A percentile compares a stretch with the other conserved stretches of the same genome.
phyloP scores from a whole-genome alignment of 352 stramenopile species.

The Thraustochytrium sp. region DNA sequence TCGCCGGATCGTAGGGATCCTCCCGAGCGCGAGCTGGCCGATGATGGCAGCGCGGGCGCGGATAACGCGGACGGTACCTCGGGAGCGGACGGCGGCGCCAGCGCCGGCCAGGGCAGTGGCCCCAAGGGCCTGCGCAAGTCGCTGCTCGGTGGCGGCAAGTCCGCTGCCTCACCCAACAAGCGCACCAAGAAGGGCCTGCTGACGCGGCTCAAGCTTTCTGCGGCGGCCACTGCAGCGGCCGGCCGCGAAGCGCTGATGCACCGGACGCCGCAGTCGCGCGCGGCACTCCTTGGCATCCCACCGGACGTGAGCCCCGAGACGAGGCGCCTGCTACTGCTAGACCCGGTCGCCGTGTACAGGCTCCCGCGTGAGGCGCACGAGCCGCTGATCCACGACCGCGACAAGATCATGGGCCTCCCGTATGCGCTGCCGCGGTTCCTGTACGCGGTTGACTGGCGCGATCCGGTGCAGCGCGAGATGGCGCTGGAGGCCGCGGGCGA shows the following conservation, averaged over 20 bases:
- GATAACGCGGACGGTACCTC: too few relatives aligned
- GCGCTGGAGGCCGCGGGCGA: slow-evolving; percentile 66
- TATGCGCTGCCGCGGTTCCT: slow-evolving; percentile 73
- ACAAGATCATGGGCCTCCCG: slow-evolving; percentile 58
- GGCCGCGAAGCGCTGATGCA: background rate
- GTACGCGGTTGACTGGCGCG: slow-evolving; percentile 70
- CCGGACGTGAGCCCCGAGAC: background rate
- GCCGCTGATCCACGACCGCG: slow-evolving; percentile 46
- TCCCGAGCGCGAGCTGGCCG: background rate
- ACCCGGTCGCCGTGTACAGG: slow-evolving; percentile 17
- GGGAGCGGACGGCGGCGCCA: too few relatives aligned
- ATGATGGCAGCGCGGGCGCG: background rate
- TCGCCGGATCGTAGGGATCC: background rate
- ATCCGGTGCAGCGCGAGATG: slow-evolving; percentile 67
- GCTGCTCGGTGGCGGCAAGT: background rate
- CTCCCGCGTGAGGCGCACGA: slow-evolving; percentile 34
- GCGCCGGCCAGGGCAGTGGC: too few relatives aligned
- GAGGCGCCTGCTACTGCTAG: background rate
- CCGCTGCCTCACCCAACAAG: background rate
- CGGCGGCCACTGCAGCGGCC: background rate
- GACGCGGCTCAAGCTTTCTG: background rate
- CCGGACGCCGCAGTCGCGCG: background rate
- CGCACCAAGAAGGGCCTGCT: background rate
- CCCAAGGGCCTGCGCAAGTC: background rate
- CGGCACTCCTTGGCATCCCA: background rate